These are phyloP conservation scores for Thermothelomyces thermophilus DNA, from an alignment of 2,329 filamentous ascomycete genomes.

Conservation along the genomic window DNA sequence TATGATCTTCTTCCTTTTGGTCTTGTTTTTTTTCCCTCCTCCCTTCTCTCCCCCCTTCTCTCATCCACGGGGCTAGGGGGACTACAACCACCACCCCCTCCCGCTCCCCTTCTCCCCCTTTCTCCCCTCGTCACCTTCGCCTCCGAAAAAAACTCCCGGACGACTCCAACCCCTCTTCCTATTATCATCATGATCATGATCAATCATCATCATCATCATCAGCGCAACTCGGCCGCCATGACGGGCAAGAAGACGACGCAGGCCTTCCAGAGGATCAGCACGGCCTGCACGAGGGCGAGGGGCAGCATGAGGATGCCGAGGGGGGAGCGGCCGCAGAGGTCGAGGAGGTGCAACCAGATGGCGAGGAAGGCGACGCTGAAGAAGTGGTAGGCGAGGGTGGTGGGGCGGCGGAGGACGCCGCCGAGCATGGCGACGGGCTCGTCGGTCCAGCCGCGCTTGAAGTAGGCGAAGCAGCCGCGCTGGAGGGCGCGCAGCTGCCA, in stretches of 20 bases:
- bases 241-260: slow-evolving; percentile 78
- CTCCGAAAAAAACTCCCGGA: too few relatives aligned
- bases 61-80: too few relatives aligned
- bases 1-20: too few relatives aligned
- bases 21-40: too few relatives aligned
- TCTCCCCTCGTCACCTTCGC: too few relatives aligned
- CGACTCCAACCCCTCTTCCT: too few relatives aligned
- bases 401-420: slow-evolving; percentile 70
- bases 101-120: too few relatives aligned
- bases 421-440: slow-evolving; percentile 77
- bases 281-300: slow-evolving; percentile 55
- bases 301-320: slow-evolving; percentile 55
- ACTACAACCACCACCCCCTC: too few relatives aligned
- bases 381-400: slow-evolving; percentile 83
- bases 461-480: slow-evolving; percentile 88
- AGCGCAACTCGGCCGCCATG: slow-evolving; percentile 56
- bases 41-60: too few relatives aligned
- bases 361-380: slow-evolving; percentile 86
- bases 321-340: slow-evolving; percentile 37
- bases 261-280: slow-evolving; percentile 72
- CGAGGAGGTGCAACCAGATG: slow-evolving; percentile 58
- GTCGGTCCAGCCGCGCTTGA: slow-evolving; percentile 66
- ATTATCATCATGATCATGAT: too few relatives aligned
- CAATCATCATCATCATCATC: too few relatives aligned
- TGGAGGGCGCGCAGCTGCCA: slow-evolving; percentile 72